These are phyloP conservation scores for Allium sativum DNA, from an alignment of 106 monocot species.

Conservation along the genomic window DNA sequence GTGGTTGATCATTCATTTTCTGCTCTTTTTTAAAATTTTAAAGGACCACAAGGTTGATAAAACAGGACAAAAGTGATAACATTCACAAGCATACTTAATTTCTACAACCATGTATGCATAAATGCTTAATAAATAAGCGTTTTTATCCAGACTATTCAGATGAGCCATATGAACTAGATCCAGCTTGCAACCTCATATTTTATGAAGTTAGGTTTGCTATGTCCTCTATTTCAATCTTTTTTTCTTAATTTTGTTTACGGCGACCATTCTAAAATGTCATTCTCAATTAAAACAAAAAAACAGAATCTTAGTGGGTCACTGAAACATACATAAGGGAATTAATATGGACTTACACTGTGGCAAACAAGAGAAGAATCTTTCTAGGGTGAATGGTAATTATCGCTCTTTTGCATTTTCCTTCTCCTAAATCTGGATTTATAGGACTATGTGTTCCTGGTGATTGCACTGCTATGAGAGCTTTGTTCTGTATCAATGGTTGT, in stretches of 20 bases:
- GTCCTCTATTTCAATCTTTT: no score
- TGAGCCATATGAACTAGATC: background rate
- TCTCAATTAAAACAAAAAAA: background rate
- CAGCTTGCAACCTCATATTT: background rate
- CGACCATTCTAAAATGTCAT: background rate
- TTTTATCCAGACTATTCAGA: background rate
- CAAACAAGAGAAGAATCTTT: conserved; percentile 85
- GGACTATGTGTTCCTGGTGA: conserved; percentile 23
- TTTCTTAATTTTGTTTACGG: background rate
- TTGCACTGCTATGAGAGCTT: conserved; percentile 24
- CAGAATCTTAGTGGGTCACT: background rate
- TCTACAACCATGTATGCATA: no score
- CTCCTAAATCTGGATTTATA: conserved; percentile 32
- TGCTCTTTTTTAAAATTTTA: no score
- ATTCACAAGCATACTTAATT: no score
- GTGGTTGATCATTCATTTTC: no score
- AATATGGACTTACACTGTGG: conserved; percentile 60
- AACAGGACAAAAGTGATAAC: no score
- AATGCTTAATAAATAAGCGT: no score
- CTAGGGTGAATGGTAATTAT: conserved; percentile 49
- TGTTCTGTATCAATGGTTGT: conserved; percentile 44
- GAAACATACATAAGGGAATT: background rate
- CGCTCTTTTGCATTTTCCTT: conserved; percentile 46
- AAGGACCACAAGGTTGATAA: no score
- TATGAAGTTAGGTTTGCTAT: no score